A percentile compares a stretch with the other conserved stretches of the same genome.
phyloP scores from a whole-genome alignment of 306 rosid species.

The Quercus agrifolia region DNA sequence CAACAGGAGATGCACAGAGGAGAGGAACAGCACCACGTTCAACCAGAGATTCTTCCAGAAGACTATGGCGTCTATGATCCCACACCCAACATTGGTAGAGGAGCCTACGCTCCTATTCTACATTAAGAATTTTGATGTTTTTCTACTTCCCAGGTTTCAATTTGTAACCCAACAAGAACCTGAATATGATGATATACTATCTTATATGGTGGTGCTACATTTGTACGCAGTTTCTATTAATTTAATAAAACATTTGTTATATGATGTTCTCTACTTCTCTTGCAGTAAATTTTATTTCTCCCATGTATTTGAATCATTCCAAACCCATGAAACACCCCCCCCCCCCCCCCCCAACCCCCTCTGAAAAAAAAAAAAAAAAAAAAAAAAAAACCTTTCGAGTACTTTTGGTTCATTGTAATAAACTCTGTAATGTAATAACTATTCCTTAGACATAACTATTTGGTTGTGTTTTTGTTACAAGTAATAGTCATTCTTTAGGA shows the following conservation, averaged over 20 bases:
- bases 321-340: too few relatives aligned
- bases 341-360: too few relatives aligned
- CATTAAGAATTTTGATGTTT: constrained; percentile 22
- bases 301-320: too few relatives aligned
- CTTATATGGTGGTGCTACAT: not conserved
- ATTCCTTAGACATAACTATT: too few relatives aligned
- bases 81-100: constrained; percentile 38
- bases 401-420: accelerated
- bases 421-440: too few relatives aligned
- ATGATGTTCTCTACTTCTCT: too few relatives aligned
- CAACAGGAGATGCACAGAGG: constrained; percentile 8
- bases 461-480: too few relatives aligned
- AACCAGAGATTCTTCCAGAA: not conserved
- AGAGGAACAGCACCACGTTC: not conserved
- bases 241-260: not conserved
- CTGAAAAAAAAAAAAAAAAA: too few relatives aligned
- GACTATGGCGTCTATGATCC: constrained; percentile 53
- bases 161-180: not conserved
- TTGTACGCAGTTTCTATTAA: not conserved
- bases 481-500: too few relatives aligned
- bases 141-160: not conserved
- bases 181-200: not conserved
- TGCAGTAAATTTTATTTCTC: too few relatives aligned
- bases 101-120: constrained; percentile 46
- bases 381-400: too few relatives aligned